A percentile compares a stretch with the other conserved stretches of the same genome.
Conservation (phyloP, 345 rosid genomes). For the Brassica nigra region DNA sequence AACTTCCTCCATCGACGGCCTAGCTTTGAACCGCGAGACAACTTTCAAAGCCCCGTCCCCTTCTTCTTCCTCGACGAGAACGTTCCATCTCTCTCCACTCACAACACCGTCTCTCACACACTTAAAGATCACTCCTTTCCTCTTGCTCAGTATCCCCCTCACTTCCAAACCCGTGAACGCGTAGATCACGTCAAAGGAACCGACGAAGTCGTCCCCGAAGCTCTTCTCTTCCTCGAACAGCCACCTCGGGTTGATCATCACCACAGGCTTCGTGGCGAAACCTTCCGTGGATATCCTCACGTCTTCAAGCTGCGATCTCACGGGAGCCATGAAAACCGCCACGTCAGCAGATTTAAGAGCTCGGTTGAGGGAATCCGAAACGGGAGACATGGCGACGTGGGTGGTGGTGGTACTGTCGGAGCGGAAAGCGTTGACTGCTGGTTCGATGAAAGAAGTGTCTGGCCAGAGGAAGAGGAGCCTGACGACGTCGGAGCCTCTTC, state of each 20-base stretch:
- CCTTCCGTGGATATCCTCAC: conserved; percentile 46
- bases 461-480: conserved; percentile 65
- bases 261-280: conserved; percentile 65
- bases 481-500: conserved; percentile 54
- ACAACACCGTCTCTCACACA: conserved; percentile 80
- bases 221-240: conserved; percentile 59
- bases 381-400: conserved; percentile 49
- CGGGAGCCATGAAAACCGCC: conserved; percentile 69
- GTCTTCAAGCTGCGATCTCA: conserved; percentile 47
- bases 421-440: conserved; percentile 47
- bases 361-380: conserved; percentile 17
- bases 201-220: conserved; percentile 52
- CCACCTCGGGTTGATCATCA: conserved; percentile 80
- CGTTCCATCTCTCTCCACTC: conserved; percentile 76
- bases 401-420: conserved; percentile 44
- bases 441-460: conserved; percentile 33
- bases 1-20: conserved; percentile 77
- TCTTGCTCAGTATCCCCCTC: conserved; percentile 64
- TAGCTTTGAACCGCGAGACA: conserved; percentile 62
- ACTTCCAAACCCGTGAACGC: conserved; percentile 82
- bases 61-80: conserved; percentile 81
- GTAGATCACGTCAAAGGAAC: conserved; percentile 77
- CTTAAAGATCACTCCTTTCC: conserved; percentile 71
- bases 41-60: conserved; percentile 63
- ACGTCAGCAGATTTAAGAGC: conserved; percentile 56